Percentiles rank a stretch among this genome's conserved stretches.
phyloP scores from a whole-genome alignment of 2,329 filamentous ascomycete species.

The Niveomyces coronatus region DNA sequence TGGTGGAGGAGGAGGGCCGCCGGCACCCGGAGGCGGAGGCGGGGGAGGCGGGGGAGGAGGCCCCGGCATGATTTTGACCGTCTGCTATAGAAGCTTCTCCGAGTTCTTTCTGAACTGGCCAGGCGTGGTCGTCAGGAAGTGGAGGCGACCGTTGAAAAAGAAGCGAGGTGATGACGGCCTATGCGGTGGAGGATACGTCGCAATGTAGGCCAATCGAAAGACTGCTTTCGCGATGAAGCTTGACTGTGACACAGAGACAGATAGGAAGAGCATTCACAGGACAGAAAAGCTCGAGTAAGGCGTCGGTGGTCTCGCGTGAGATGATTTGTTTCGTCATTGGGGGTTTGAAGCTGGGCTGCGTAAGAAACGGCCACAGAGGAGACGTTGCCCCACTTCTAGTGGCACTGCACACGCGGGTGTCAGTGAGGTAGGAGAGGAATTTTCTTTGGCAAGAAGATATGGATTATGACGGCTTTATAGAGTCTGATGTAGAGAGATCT shows the following conservation, averaged over 20 bases:
- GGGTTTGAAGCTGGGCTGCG: constrained; percentile 6
- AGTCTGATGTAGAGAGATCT: too few relatives aligned
- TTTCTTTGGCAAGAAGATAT: too few relatives aligned
- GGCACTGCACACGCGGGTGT: too few relatives aligned
- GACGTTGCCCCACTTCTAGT: constrained; percentile 6
- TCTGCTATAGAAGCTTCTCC: not conserved
- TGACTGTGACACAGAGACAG: too few relatives aligned
- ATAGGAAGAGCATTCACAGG: too few relatives aligned
- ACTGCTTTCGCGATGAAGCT: too few relatives aligned
- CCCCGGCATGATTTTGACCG: constrained; percentile 25
- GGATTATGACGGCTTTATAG: too few relatives aligned
- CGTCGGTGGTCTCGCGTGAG: constrained; percentile 2
- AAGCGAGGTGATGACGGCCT: too few relatives aligned
- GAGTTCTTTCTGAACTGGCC: not conserved
- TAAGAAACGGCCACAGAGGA: constrained; percentile 5
- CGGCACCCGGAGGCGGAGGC: constrained; percentile 55
- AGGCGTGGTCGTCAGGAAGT: not conserved
- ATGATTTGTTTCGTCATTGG: constrained; percentile 11
- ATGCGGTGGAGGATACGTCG: too few relatives aligned
- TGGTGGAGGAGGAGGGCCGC: constrained; percentile 53
- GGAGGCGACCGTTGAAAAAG: too few relatives aligned
- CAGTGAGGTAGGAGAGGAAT: too few relatives aligned
- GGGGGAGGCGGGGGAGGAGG: constrained; percentile 60
- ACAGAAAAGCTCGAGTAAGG: not conserved
- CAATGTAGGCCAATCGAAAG: too few relatives aligned